These are phyloP conservation scores for Citrus mangshanensis DNA, from an alignment of 345 rosid species.

Conservation along the genomic window DNA sequence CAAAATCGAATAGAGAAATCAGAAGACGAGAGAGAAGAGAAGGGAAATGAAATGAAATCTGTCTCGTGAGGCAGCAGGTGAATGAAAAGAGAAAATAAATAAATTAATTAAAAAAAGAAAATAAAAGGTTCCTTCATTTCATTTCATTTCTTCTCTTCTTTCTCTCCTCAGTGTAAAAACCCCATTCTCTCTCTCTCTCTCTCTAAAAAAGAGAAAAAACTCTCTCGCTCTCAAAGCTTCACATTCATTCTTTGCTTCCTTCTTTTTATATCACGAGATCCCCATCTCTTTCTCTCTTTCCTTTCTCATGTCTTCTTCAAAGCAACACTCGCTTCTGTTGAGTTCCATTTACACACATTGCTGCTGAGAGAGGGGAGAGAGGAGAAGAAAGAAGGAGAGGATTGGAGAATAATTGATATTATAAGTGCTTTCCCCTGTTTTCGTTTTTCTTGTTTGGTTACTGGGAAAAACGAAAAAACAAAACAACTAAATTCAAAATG, in stretches of 20 bases:
- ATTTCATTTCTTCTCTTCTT: neutral
- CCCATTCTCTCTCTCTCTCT: neutral
- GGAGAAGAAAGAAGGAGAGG: neutral
- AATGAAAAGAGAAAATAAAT: neutral
- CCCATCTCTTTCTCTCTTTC: conserved; percentile 36
- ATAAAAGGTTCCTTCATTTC: neutral
- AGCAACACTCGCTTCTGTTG: neutral
- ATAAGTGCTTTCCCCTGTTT: neutral
- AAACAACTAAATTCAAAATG: conserved; percentile 29
- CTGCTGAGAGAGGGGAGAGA: neutral
- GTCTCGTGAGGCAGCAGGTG: conserved; percentile 47
- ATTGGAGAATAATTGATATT: neutral
- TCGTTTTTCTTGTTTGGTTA: neutral
- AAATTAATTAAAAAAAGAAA: neutral
- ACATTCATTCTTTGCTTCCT: conserved; percentile 67
- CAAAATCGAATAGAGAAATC: neutral
- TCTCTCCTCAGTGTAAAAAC: neutral
- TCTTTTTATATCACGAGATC: conserved; percentile 74
- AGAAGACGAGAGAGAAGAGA: too few species aligned
- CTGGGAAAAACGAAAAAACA: conserved; percentile 1
- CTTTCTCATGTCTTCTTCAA: conserved; percentile 1
- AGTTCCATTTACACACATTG: neutral
- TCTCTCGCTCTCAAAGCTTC: conserved; percentile 30
- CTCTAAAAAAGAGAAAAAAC: neutral
- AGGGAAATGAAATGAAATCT: neutral